Evolutionary conservation across 116 monocot species (phyloP).

Genomic region (Dioscorea cayenensis): DNA sequence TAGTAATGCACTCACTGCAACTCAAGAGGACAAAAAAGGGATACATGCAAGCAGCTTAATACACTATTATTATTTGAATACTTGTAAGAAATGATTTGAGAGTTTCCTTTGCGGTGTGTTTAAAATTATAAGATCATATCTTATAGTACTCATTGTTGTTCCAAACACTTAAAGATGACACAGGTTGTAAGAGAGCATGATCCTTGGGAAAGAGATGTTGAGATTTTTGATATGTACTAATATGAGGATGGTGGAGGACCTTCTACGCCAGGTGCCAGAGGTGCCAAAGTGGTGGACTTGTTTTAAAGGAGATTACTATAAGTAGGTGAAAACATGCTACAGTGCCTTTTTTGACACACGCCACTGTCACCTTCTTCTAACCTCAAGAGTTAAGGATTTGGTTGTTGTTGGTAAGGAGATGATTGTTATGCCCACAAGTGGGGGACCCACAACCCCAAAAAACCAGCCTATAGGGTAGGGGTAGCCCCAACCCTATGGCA

Average conservation of each 20-base stretch:
- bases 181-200: slow-evolving; percentile 97
- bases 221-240: slow-evolving; percentile 64
- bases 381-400: slow-evolving; percentile 57
- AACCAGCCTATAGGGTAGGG: too few species aligned
- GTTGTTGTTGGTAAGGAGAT: slow-evolving; percentile 71
- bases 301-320: slow-evolving; percentile 68
- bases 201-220: slow-evolving; percentile 75
- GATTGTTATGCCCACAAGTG: too few species aligned
- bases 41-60: too few species aligned
- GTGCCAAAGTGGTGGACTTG: slow-evolving; percentile 72
- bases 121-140: not conserved
- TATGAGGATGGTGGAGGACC: slow-evolving; percentile 74
- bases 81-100: too few species aligned
- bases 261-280: slow-evolving; percentile 47
- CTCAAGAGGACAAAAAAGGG: too few species aligned
- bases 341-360: slow-evolving; percentile 89
- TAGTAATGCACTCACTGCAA: too few species aligned
- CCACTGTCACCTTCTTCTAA: slow-evolving; percentile 68
- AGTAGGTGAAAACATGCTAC: slow-evolving; percentile 76
- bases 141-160: not conserved
- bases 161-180: not conserved
- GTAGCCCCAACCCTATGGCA: too few species aligned
- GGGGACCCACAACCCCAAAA: too few species aligned
- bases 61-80: too few species aligned
- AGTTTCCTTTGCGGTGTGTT: not conserved